phyloP scores from a whole-genome alignment of 2,329 filamentous ascomycete species.

The Exophiala oligosperma region DNA sequence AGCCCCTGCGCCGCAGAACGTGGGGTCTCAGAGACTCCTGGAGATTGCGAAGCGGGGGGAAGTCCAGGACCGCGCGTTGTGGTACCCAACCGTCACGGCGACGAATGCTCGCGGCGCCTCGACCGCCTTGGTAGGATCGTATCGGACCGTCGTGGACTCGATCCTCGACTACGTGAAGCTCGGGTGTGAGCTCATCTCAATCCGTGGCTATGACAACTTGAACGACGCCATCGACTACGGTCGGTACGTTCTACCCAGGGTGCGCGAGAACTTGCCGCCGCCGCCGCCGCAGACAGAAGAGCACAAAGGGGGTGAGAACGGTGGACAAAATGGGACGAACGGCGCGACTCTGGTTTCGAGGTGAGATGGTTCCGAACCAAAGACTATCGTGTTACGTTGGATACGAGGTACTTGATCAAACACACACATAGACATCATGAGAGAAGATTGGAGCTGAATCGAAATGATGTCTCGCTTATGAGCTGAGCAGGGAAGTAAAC shows the following conservation, averaged over 20 bases:
- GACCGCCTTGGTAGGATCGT: conserved; percentile 59
- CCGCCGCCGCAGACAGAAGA: conserved; percentile 3
- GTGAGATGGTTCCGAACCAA: too few relatives aligned
- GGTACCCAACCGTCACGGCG: conserved; percentile 63
- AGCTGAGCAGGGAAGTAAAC: too few relatives aligned
- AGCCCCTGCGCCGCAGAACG: conserved; percentile 54
- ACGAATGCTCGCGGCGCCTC: conserved; percentile 61
- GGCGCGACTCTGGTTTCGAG: too few relatives aligned
- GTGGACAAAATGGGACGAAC: not conserved
- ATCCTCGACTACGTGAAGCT: conserved; percentile 60
- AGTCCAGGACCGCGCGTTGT: conserved; percentile 62
- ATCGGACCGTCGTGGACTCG: conserved; percentile 54
- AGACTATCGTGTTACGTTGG: too few relatives aligned
- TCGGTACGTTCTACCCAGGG: conserved; percentile 54
- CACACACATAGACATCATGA: too few relatives aligned
- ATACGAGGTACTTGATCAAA: too few relatives aligned
- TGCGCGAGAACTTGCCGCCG: conserved; percentile 40
- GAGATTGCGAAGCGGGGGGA: conserved; percentile 55
- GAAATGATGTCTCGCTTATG: too few relatives aligned
- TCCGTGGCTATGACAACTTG: conserved; percentile 62
- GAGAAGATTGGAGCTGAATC: too few relatives aligned
- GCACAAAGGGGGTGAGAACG: conserved; percentile 22
- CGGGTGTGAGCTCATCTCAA: conserved; percentile 59
- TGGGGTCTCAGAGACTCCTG: conserved; percentile 59
- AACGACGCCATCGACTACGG: conserved; percentile 63